These are phyloP conservation scores for Aspergillus niger DNA, from an alignment of 2,329 filamentous ascomycete species.

Conservation along the genomic window DNA sequence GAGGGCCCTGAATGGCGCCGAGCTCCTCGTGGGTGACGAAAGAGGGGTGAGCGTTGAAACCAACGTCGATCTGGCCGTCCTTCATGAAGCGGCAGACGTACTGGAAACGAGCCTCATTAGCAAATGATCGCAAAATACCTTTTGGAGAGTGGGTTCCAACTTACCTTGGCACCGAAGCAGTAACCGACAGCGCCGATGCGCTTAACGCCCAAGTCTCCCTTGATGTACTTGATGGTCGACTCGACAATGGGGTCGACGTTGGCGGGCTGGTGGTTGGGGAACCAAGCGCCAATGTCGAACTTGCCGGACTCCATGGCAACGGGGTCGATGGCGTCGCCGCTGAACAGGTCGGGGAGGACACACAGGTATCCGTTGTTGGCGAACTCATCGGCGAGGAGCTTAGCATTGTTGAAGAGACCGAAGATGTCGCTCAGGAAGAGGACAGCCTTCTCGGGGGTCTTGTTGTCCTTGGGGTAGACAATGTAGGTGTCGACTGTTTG, in stretches of 20 bases:
- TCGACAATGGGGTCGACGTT: constrained; percentile 58
- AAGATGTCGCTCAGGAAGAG: constrained; percentile 61
- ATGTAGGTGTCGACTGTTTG: constrained; percentile 58
- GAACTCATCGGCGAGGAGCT: constrained; percentile 72
- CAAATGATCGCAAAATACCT: background rate
- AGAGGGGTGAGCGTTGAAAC: constrained; percentile 74
- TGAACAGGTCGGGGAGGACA: constrained; percentile 70
- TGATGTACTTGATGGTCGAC: constrained; percentile 57
- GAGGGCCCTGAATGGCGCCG: constrained; percentile 63
- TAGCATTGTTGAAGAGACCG: constrained; percentile 60
- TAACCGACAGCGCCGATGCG: constrained; percentile 69
- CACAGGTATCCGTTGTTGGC: constrained; percentile 72
- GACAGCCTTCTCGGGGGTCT: constrained; percentile 55
- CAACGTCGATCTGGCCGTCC: constrained; percentile 65
- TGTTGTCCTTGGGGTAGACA: constrained; percentile 54
- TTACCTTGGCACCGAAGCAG: constrained; percentile 73
- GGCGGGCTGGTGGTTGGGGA: constrained; percentile 51
- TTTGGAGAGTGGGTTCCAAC: constrained; percentile 13
- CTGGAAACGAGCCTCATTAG: constrained; percentile 37
- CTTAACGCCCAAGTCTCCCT: constrained; percentile 57
- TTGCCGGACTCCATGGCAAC: constrained; percentile 51
- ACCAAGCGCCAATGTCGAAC: constrained; percentile 55
- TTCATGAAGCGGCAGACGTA: constrained; percentile 70
- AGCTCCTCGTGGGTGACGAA: constrained; percentile 71
- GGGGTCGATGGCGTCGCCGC: constrained; percentile 62